Conservation (phyloP, 805 yeast genomes). For the Metschnikowia chrysomelidarum region DNA sequence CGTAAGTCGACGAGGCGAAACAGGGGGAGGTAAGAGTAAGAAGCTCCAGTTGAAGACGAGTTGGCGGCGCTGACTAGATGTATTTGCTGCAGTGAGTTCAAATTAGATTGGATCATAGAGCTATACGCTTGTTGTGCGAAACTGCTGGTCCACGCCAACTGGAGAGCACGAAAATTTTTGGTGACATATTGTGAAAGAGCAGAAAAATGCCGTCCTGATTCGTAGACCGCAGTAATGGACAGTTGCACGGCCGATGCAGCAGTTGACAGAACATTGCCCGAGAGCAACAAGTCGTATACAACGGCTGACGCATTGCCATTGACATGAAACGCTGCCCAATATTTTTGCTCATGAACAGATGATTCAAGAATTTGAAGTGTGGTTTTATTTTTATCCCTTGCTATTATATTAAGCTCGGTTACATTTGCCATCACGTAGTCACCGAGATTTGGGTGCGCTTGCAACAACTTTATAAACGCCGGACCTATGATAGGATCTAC, state of each 20-base stretch:
- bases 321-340: conserved; percentile 32
- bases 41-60: conserved; percentile 10
- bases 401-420: conserved; percentile 16
- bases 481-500: conserved; percentile 21
- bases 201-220: conserved; percentile 30
- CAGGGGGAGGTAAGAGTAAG: conserved; percentile 23
- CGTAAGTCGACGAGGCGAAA: conserved; percentile 24
- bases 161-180: conserved; percentile 20
- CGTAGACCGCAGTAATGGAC: conserved; percentile 24
- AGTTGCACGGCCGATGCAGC: conserved; percentile 18
- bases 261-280: conserved; percentile 15
- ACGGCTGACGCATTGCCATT: conserved; percentile 26
- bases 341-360: conserved; percentile 27
- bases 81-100: conserved; percentile 17
- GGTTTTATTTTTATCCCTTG: conserved; percentile 20
- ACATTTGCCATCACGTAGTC: conserved; percentile 19
- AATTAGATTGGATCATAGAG: conserved; percentile 14
- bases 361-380: conserved; percentile 20
- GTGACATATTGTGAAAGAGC: conserved; percentile 36
- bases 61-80: conserved; percentile 14
- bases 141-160: conserved; percentile 22
- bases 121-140: conserved; percentile 23
- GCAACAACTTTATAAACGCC: conserved; percentile 20
- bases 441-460: conserved; percentile 16
- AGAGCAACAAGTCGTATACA: conserved; percentile 19